phyloP scores from a whole-genome alignment of 2,329 filamentous ascomycete species.

The Cordyceps cicadae region DNA sequence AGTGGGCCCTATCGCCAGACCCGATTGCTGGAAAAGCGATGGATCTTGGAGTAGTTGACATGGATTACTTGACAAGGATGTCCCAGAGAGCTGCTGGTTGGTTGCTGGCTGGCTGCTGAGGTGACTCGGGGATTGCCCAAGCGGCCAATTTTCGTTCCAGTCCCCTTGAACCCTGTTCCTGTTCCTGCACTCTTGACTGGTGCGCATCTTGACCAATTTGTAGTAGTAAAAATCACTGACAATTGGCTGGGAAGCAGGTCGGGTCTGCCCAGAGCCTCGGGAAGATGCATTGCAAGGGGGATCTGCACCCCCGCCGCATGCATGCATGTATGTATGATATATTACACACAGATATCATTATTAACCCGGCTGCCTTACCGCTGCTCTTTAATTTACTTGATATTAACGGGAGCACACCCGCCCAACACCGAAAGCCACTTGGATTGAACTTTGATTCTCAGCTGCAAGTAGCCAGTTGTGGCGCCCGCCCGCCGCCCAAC shows the following conservation, averaged over 20 bases:
- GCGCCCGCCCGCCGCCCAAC: not conserved
- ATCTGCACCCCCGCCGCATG: too few relatives aligned
- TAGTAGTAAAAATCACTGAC: not conserved
- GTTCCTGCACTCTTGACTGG: not conserved
- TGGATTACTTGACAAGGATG: not conserved
- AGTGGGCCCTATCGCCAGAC: not conserved
- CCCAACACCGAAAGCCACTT: not conserved
- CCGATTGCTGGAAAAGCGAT: not conserved
- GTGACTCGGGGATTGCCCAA: not conserved
- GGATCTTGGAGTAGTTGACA: not conserved
- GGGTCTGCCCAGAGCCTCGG: not conserved
- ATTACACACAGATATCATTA: too few relatives aligned
- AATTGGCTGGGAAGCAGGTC: not conserved
- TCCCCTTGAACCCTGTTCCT: not conserved
- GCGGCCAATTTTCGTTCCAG: not conserved
- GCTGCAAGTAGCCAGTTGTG: constrained; percentile 4
- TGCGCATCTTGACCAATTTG: not conserved
- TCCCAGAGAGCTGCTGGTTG: not conserved
- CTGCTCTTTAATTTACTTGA: too few relatives aligned
- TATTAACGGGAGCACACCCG: too few relatives aligned
- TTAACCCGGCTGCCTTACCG: too few relatives aligned
- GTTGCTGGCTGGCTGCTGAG: not conserved
- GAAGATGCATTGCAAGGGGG: too few relatives aligned
- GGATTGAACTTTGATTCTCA: not conserved
- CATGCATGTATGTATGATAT: too few relatives aligned